These are phyloP conservation scores for Mycena latifolia DNA, from an alignment of 768 basidiomycete genomes.

Conservation along the genomic window DNA sequence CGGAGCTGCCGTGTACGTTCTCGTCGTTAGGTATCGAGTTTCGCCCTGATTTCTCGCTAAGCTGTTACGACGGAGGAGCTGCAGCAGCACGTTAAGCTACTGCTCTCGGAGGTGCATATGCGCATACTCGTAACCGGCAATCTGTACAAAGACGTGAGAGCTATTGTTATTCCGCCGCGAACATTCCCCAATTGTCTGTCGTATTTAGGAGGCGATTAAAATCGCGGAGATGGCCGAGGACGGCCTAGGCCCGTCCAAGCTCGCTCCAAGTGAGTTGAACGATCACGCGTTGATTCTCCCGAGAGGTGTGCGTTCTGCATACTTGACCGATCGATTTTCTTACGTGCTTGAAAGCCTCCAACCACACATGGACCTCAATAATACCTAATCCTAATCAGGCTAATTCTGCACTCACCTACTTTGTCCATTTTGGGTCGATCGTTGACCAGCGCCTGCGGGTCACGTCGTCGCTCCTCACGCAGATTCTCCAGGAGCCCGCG, in stretches of 20 bases:
- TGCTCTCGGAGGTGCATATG: slow-evolving; percentile 76
- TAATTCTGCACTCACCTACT: slow-evolving; percentile 91
- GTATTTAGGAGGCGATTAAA: slow-evolving; percentile 76
- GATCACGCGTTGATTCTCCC: slow-evolving; percentile 77
- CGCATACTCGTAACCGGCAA: slow-evolving; percentile 88
- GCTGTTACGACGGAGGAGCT: slow-evolving; percentile 82
- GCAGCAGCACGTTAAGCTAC: slow-evolving; percentile 64
- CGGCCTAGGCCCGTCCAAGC: slow-evolving; percentile 66
- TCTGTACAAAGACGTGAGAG: slow-evolving; percentile 81
- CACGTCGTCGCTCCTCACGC: slow-evolving; percentile 76
- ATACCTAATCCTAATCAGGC: slow-evolving; percentile 88
- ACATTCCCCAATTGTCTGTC: slow-evolving; percentile 14
- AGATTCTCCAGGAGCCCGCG: slow-evolving; percentile 91
- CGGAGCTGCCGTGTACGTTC: slow-evolving; percentile 73
- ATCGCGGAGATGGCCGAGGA: slow-evolving; percentile 81
- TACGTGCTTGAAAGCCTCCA: slow-evolving; percentile 62
- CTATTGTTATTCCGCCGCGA: background rate
- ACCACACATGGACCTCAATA: slow-evolving; percentile 72
- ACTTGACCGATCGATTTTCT: background rate
- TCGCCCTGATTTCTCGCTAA: slow-evolving; percentile 42
- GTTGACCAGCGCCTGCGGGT: slow-evolving; percentile 75
- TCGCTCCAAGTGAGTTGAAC: slow-evolving; percentile 68
- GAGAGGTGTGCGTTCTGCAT: slow-evolving; percentile 57
- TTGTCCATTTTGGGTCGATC: slow-evolving; percentile 80
- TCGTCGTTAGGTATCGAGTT: background rate